Evolutionary conservation across 139 green algal genomes (phyloP), one percentile per base, ranked within the genome.

Genomic region (Chlorella ohadii): DNA sequence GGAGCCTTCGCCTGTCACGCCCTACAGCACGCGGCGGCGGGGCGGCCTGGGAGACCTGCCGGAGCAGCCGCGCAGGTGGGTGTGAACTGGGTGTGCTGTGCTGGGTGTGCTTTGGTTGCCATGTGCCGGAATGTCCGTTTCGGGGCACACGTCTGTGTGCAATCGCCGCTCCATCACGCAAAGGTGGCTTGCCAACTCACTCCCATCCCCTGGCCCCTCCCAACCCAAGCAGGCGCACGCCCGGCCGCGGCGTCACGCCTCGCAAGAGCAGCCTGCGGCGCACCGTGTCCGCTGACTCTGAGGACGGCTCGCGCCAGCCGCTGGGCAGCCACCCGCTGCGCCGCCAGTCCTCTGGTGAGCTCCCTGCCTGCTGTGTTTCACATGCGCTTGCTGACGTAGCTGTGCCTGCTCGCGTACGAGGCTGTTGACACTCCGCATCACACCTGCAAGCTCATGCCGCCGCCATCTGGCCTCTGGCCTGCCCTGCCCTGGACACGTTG

Each of bases 241-340:
- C 57, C 1, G 63, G 28, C 39, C 61, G 63, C 17, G 71, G 67
- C 59, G 15, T 33, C 9, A 78, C 84, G 38, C 77, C 84, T n/a
- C 65, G 38, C 25, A 82, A 77, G 67, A 78, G 55, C 55, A 86
- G 80, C 83, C 68, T 86, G 57, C 68, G 85, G 33, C 66, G 80
- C 55, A 66, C 31, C 23, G 55, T 66, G n/a, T 79, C 67, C 31
- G 66, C 65, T 6, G 80, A 81, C 0, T 64, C 72, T 3, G 7
- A 39, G 22, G 27, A 28, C 55, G 34, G 39, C 70, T 59, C 33
- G 25, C 51, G 71, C 28, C 22, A 19, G 3, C 23, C 16, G 65
- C 74, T 89, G 47, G 68, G 59, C 71, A 84, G 72, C 76, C 66
- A 74, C 77, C 79, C 85, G 33, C 79, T 89, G 71, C 68, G 76